Evolutionary conservation across 2,329 filamentous ascomycete species (phyloP).

Genomic region (Trichoderma gracile): DNA sequence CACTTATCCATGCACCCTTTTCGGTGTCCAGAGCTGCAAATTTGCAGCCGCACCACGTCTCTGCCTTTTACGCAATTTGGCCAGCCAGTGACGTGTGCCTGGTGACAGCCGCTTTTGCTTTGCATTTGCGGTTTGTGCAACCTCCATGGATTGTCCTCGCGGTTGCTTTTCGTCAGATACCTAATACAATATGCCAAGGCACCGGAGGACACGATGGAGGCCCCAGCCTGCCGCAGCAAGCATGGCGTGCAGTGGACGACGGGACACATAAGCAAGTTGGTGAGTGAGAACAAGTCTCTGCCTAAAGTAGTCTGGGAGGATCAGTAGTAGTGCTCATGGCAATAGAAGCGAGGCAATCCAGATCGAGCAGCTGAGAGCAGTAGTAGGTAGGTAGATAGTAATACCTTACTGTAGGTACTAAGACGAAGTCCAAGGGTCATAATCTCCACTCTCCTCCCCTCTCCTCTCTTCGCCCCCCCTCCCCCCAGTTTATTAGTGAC

Average conservation of each 20-base stretch:
- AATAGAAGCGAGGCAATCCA: not conserved
- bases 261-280: not conserved
- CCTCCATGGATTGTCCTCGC: not conserved
- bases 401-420: too few relatives aligned
- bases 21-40: too few relatives aligned
- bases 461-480: not conserved
- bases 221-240: slow-evolving; percentile 8
- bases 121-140: slow-evolving; percentile 1
- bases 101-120: not conserved
- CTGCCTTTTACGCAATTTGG: not conserved
- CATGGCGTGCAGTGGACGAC: slow-evolving; percentile 18
- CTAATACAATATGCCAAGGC: too few relatives aligned
- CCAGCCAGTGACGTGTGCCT: slow-evolving; percentile 1
- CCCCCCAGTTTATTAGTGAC: not conserved
- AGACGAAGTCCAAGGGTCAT: not conserved
- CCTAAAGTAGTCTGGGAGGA: too few relatives aligned
- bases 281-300: not conserved
- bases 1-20: too few relatives aligned
- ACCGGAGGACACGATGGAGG: not conserved
- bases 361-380: slow-evolving; percentile 8
- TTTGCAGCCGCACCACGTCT: not conserved
- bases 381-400: too few relatives aligned
- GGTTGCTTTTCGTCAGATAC: not conserved
- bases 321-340: not conserved
- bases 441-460: slow-evolving; percentile 6